Base-by-base conservation (phyloP, 1,284 basidiomycete genomes). In the Mrakiaceae sp. region DNA sequence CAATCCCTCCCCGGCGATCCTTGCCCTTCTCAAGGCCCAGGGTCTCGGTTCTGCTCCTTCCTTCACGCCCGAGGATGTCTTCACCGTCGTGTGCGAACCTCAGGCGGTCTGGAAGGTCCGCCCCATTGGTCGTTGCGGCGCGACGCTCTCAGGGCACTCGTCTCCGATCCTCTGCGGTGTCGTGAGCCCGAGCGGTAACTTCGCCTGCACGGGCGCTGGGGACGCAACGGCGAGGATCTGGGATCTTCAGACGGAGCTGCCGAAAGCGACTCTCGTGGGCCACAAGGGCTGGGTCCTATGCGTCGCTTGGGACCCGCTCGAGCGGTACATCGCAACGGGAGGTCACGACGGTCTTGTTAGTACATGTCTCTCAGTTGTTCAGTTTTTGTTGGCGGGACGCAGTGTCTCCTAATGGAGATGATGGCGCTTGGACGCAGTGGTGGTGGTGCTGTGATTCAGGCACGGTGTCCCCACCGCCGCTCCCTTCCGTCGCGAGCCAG, bases 251-350 rank as follows among this genome's bases (percentile, higher is more conserved):
- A 94, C 90, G 0, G 96, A 98, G 77, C 88, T 85, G 9, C 95
- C 95, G 0, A 89, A 90, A 60, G 88, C 91, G 74, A 88, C 87
- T 8, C 81, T 98, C 10, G 78, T 83, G 0, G 95, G 95, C 0
- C 96, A 98, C 74, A 84, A 85, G 68, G 93, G 92, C 0, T 98
- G 94, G 94, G 91, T 98, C 1, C 81, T 98, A 0, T 96, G 92
- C 70, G 89, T 94, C 3, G 96, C 97, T 73, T 98, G 95, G 95
- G 94, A 98, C 71, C 86, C 89, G 0, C 82, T 88, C 77, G 95
- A 97, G 73, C 81, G 91, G 64, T 86, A 87, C 69, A 78, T 98
- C 14, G 95, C 93, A 0, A 95, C 90, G 1, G 96, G 93, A 7
- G 90, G 90, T 0, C 85, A 94, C 73, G 88, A 95, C 75, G 89